phyloP scores from a whole-genome alignment of 1,284 basidiomycete genomes.

The Chalciporus sp. region DNA sequence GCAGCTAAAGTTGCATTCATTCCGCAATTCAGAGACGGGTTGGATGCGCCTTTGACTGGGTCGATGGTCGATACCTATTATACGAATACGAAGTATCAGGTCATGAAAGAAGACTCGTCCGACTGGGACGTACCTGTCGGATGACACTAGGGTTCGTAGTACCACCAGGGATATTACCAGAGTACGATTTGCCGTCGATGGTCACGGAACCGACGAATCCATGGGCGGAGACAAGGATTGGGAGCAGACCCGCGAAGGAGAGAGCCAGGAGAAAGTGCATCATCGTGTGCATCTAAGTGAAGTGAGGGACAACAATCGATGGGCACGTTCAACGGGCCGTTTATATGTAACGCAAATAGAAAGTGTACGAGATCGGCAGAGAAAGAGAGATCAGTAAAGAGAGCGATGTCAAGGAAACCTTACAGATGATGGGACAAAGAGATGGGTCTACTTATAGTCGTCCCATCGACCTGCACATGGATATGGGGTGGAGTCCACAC shows the following conservation, averaged over 20 bases:
- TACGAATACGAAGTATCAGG: background rate
- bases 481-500: constrained; percentile 17
- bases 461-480: constrained; percentile 12
- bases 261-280: constrained; percentile 12
- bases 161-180: constrained; percentile 33
- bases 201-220: constrained; percentile 33
- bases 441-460: constrained; percentile 20
- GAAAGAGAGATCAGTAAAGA: background rate
- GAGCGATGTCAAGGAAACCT: background rate
- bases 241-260: constrained; percentile 15
- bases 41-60: constrained; percentile 45
- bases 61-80: constrained; percentile 33
- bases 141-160: constrained; percentile 33
- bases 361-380: background rate
- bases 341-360: constrained; percentile 13
- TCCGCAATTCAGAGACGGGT: constrained; percentile 45
- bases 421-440: constrained; percentile 1
- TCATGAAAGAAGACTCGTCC: background rate
- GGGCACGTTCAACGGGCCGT: constrained; percentile 25
- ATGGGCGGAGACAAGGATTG: constrained; percentile 32
- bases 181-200: constrained; percentile 37
- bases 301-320: background rate
- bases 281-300: constrained; percentile 12
- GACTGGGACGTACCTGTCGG: constrained; percentile 30
- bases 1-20: constrained; percentile 41